Evolutionary conservation across 2,329 filamentous ascomycete genomes (phyloP), one percentile per base, ranked within the genome.

Genomic region (Teratosphaeriaceae sp.): DNA sequence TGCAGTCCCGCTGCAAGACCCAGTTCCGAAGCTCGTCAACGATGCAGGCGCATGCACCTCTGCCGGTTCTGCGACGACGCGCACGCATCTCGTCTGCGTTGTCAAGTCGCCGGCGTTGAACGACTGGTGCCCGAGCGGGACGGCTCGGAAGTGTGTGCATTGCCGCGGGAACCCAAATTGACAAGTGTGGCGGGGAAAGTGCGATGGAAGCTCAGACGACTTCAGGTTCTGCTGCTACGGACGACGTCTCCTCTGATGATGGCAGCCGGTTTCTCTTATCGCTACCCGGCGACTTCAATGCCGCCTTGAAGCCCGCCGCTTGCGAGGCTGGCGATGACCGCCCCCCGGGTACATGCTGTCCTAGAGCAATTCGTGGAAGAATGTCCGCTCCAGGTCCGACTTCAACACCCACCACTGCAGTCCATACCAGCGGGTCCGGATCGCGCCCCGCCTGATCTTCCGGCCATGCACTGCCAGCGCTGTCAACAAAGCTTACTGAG

Each of bases 81-180:
- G 12, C 27, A 30, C 13, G 13, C 27, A 12, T 30, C 5, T 5
- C 11, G 5, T 30, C 27, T 5, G 27, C 27, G 27, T 30, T 30
- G 27, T 30, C 27, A 30, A 30, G 27, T n/a, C 5, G 15, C 11
- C 12, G 12, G 12, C 13, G 4, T 12, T 13, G 5, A 30, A 13
- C 5, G 11, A 30, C 5, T 33, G 8, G 29, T 8, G 8, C 11
- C 29, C 7, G 29, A 8, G 16, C 7, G 29, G 31, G 15, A 34
- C 31, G 31, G 31, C 15, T 34, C 31, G 31, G 5, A 34, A 34
- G 31, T 34, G 31, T n/a, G 6, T 34, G 31, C 31, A 34, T 18
- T 19, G 31, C 31, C 31, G n/a, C n/a, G n/a, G n/a, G n/a, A n/a
- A n/a, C n/a, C n/a, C n/a, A n/a, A n/a, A n/a, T n/a, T n/a, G n/a